These are phyloP conservation scores for Starmerella vitae DNA, from an alignment of 805 yeast genomes.

Conservation along the genomic window DNA sequence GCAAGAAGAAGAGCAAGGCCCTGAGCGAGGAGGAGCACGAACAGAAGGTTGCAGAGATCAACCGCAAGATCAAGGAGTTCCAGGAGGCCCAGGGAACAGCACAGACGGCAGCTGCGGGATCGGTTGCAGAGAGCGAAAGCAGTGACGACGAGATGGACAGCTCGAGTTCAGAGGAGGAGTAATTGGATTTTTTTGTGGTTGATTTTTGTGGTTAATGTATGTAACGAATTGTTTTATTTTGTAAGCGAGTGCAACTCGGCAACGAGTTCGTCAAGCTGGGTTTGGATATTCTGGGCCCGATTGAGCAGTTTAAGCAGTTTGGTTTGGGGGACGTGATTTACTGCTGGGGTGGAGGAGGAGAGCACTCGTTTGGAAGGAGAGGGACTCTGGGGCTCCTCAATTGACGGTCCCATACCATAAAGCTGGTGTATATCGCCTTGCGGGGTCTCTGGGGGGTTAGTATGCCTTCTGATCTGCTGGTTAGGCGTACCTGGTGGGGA, in stretches of 20 bases:
- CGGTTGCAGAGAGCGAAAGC: slow-evolving; percentile 21
- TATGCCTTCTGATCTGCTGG: slow-evolving; percentile 4
- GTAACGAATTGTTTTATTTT: neutral
- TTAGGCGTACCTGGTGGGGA: slow-evolving; percentile 14
- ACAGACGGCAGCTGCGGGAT: slow-evolving; percentile 14
- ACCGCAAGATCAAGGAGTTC: slow-evolving; percentile 61
- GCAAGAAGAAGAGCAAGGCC: slow-evolving; percentile 29
- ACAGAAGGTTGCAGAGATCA: slow-evolving; percentile 55
- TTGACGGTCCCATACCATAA: slow-evolving; percentile 18
- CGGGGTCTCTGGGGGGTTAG: slow-evolving; percentile 12
- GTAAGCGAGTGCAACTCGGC: slow-evolving; percentile 5
- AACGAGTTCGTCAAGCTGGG: slow-evolving; percentile 9
- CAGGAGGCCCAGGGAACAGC: slow-evolving; percentile 27
- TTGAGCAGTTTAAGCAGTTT: slow-evolving; percentile 4
- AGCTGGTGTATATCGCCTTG: slow-evolving; percentile 4
- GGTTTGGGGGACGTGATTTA: neutral
- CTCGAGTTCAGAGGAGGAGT: slow-evolving; percentile 28
- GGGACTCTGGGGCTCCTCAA: slow-evolving; percentile 19
- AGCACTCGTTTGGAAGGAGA: slow-evolving; percentile 1
- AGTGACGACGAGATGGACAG: slow-evolving; percentile 20
- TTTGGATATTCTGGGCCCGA: slow-evolving; percentile 13
- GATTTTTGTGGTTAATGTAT: neutral
- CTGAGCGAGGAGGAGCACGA: slow-evolving; percentile 53
- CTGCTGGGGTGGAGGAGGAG: neutral
- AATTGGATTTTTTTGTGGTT: slow-evolving; percentile 1